These are phyloP conservation scores for Chaetoceros muelleri DNA, from an alignment of 108 stramenopile species.

Conservation along the genomic window DNA sequence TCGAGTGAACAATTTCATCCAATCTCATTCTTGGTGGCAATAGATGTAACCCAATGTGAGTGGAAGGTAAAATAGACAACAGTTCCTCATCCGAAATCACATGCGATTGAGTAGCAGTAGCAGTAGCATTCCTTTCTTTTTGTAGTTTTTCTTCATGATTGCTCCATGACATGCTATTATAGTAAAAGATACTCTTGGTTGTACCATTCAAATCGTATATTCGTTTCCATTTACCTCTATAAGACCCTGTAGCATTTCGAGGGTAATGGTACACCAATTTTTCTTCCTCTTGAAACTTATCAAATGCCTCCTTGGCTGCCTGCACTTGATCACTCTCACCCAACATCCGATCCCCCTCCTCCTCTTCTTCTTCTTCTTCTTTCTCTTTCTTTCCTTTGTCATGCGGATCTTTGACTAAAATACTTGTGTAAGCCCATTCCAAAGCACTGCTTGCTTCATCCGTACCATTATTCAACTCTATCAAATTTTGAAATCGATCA, in stretches of 20 bases:
- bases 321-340: not conserved
- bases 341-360: constrained; percentile 3
- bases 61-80: not conserved
- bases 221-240: constrained; percentile 73
- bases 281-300: not conserved
- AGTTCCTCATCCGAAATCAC: not conserved
- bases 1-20: not conserved
- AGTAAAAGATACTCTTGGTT: too few relatives aligned
- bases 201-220: too few relatives aligned
- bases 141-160: constrained; percentile 1
- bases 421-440: constrained; percentile 26
- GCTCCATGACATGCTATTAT: too few relatives aligned
- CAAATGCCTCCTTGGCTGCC: not conserved
- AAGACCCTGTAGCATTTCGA: constrained; percentile 78
- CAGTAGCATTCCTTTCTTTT: not conserved
- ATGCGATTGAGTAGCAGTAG: not conserved
- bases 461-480: constrained; percentile 34
- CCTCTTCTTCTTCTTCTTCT: not conserved
- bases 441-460: constrained; percentile 38
- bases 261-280: constrained; percentile 57
- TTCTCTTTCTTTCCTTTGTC: not conserved
- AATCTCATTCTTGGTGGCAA: constrained; percentile 34
- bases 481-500: constrained; percentile 35
- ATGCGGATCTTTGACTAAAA: constrained; percentile 2
- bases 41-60: constrained; percentile 24